phyloP scores from a whole-genome alignment of 805 yeast genomes.

The Pichia rugopelliculosa region DNA sequence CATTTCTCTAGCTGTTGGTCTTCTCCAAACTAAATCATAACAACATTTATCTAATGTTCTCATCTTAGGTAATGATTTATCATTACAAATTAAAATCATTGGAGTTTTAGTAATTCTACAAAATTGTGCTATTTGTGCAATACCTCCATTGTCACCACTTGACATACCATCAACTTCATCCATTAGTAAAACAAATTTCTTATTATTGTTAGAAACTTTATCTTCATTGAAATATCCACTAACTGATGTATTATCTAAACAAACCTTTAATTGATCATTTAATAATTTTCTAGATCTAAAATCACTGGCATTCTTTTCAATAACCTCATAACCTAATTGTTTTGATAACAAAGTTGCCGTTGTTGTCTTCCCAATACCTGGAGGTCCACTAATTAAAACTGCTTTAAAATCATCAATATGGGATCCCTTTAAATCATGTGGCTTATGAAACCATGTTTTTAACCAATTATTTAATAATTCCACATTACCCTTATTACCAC shows the following conservation, averaged over 20 bases:
- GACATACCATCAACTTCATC: constrained; percentile 99
- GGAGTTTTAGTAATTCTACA: constrained; percentile 85
- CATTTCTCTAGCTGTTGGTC: constrained; percentile 81
- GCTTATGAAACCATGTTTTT: constrained; percentile 58
- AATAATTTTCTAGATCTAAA: constrained; percentile 78
- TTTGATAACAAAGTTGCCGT: constrained; percentile 73
- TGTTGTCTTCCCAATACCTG: constrained; percentile 80
- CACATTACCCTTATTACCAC: constrained; percentile 84
- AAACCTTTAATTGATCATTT: constrained; percentile 59
- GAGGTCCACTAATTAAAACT: constrained; percentile 79
- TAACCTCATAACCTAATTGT: constrained; percentile 60
- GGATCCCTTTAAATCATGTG: constrained; percentile 43
- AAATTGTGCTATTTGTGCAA: constrained; percentile 83
- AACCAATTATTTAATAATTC: constrained; percentile 68
- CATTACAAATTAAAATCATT: constrained; percentile 88
- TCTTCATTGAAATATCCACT: constrained; percentile 55
- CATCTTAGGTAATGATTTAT: constrained; percentile 88
- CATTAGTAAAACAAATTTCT: constrained; percentile 79
- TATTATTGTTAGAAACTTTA: constrained; percentile 23
- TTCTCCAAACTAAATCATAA: constrained; percentile 72
- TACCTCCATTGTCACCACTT: constrained; percentile 98
- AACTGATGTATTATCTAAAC: constrained; percentile 75
- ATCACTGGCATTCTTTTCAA: constrained; percentile 82
- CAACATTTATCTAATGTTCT: constrained; percentile 85
- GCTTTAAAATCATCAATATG: constrained; percentile 72